These are phyloP conservation scores for Chlamydomonas sp. DNA, from an alignment of 139 green algal genomes.

Conservation along the genomic window DNA sequence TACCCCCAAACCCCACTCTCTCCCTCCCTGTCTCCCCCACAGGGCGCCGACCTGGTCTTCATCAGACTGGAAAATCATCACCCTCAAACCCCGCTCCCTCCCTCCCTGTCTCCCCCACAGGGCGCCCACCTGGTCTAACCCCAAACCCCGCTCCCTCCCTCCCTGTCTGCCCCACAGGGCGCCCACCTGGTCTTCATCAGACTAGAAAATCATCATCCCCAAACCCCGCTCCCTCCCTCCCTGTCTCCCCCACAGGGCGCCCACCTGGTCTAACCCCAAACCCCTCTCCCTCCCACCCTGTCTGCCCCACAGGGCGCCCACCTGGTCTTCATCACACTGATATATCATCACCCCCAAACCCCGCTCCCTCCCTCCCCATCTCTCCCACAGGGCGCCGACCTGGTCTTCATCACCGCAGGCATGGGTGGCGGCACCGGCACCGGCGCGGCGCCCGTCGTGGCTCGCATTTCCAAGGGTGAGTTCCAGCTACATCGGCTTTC, in stretches of 20 bases:
- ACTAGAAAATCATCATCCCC: not conserved
- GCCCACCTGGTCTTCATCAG: not conserved
- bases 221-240: not conserved
- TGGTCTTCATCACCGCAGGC: slow-evolving; percentile 85
- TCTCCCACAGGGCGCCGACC: slow-evolving; percentile 43
- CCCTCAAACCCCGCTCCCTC: not conserved
- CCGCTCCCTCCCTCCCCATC: not conserved
- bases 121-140: not conserved
- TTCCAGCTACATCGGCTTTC: too few species aligned
- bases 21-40: not conserved
- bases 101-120: not conserved
- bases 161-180: not conserved
- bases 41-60: not conserved
- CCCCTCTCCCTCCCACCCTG: not conserved
- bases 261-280: slow-evolving; percentile 52
- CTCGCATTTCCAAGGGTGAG: slow-evolving; percentile 66
- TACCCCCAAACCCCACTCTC: not conserved
- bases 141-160: not conserved
- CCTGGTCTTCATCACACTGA: slow-evolving; percentile 75
- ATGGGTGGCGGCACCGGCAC: slow-evolving; percentile 92
- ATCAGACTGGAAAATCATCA: not conserved
- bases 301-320: slow-evolving; percentile 38
- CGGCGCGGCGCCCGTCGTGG: slow-evolving; percentile 84
- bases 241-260: slow-evolving; percentile 26
- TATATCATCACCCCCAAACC: not conserved